Conservation (phyloP, 2,329 filamentous ascomycete species). For the Colletotrichum liriopes region DNA sequence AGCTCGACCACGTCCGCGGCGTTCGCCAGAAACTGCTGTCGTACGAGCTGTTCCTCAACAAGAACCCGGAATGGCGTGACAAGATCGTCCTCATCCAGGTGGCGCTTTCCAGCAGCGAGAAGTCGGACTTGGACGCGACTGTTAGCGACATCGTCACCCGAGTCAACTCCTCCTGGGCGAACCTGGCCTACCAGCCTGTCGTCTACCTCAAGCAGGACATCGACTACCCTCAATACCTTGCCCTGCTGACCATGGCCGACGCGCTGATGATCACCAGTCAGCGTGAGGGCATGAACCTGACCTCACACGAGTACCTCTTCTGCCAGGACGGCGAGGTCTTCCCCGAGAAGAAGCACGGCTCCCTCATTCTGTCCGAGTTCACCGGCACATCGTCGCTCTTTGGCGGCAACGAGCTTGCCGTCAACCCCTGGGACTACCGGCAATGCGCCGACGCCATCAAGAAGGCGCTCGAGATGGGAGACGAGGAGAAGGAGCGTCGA, state of each 20-base stretch:
- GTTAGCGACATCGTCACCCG: constrained; percentile 95
- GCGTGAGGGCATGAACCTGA: constrained; percentile 97
- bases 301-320: constrained; percentile 92
- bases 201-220: constrained; percentile 97
- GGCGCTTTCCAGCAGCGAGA: constrained; percentile 90
- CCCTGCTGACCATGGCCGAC: constrained; percentile 89
- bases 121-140: constrained; percentile 87
- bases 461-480: constrained; percentile 84
- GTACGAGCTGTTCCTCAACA: constrained; percentile 94
- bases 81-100: constrained; percentile 95
- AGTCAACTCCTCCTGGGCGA: constrained; percentile 93
- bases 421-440: constrained; percentile 97
- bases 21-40: constrained; percentile 94
- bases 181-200: constrained; percentile 90
- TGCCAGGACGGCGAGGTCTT: constrained; percentile 87
- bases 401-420: constrained; percentile 82
- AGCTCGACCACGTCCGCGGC: constrained; percentile 92
- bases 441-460: constrained; percentile 90
- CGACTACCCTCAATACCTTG: constrained; percentile 92
- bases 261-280: constrained; percentile 95
- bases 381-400: constrained; percentile 93
- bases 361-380: constrained; percentile 94
- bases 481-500: constrained; percentile 80
- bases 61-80: constrained; percentile 91
- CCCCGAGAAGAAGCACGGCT: constrained; percentile 84